Evolutionary conservation across 805 yeast species (phyloP).

Genomic region (Candida ortonii): DNA sequence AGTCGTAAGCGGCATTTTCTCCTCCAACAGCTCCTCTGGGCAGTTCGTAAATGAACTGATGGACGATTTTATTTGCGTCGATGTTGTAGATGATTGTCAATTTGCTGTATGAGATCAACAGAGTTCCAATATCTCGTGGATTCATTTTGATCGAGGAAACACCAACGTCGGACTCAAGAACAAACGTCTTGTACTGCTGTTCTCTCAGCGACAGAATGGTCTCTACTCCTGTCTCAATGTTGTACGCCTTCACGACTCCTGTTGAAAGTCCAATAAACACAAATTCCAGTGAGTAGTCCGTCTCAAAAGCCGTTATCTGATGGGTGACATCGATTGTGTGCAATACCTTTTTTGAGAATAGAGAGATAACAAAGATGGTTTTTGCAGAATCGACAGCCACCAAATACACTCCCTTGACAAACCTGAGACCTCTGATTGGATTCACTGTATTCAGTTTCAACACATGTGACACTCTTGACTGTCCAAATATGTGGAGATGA

Average conservation of each 20-base stretch:
- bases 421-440: constrained; percentile 53
- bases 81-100: constrained; percentile 70
- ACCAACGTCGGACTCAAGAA: constrained; percentile 48
- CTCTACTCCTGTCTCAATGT: constrained; percentile 71
- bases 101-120: constrained; percentile 70
- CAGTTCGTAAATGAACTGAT: constrained; percentile 56
- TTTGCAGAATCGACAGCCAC: constrained; percentile 66
- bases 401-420: constrained; percentile 79
- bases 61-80: constrained; percentile 54
- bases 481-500: constrained; percentile 78
- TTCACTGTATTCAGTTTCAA: constrained; percentile 50
- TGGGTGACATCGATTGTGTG: constrained; percentile 62
- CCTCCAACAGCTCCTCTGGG: constrained; percentile 75
- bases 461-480: constrained; percentile 70
- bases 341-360: constrained; percentile 59
- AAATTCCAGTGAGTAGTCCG: constrained; percentile 91
- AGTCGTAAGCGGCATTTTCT: constrained; percentile 37
- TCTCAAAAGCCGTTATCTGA: constrained; percentile 61
- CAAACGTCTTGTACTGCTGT: constrained; percentile 61
- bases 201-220: constrained; percentile 69
- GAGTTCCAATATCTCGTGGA: constrained; percentile 82
- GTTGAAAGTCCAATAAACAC: constrained; percentile 73
- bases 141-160: constrained; percentile 72
- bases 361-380: constrained; percentile 64
- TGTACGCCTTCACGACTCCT: constrained; percentile 71